Conservation (phyloP, 2,329 filamentous ascomycete species). For the Calonectria pseudoreteaudii region DNA sequence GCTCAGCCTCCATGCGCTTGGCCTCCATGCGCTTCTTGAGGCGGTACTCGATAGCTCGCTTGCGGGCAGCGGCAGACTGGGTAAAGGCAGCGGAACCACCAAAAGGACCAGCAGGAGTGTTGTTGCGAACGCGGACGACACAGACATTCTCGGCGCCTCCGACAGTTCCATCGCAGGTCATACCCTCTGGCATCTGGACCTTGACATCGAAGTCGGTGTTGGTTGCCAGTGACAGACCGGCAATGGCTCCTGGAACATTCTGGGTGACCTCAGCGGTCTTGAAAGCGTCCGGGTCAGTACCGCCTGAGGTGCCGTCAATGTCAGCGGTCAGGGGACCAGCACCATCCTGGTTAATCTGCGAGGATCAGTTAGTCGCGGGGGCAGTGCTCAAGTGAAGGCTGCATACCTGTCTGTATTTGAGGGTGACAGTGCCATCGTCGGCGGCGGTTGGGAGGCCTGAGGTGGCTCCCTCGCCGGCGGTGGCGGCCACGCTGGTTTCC, state of each 20-base stretch:
- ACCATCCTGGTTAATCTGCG: conserved; percentile 76
- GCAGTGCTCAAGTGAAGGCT: conserved; percentile 26
- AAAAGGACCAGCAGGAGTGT: conserved; percentile 72
- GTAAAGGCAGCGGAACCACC: conserved; percentile 76
- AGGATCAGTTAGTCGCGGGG: conserved; percentile 1
- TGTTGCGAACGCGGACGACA: conserved; percentile 73
- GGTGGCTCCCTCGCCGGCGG: conserved; percentile 64
- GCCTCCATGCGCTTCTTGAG: conserved; percentile 51
- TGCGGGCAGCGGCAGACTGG: conserved; percentile 67
- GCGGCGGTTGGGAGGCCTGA: conserved; percentile 70
- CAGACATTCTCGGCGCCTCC: conserved; percentile 73
- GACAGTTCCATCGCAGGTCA: conserved; percentile 72
- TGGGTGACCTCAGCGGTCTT: conserved; percentile 62
- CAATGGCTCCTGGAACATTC: conserved; percentile 61
- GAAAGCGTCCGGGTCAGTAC: conserved; percentile 71
- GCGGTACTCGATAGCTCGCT: conserved; percentile 70
- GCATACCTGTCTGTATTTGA: conserved; percentile 68
- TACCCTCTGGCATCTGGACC: conserved; percentile 75
- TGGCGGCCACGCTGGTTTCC: conserved; percentile 66
- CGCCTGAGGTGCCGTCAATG: conserved; percentile 73
- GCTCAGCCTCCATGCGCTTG: conserved; percentile 43
- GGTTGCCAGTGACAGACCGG: conserved; percentile 68
- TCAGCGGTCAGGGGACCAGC: conserved; percentile 72
- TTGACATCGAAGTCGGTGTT: conserved; percentile 74
- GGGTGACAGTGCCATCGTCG: conserved; percentile 70